Base-by-base conservation (phyloP, 179 eudicot species). In the Carnegiea gigantea region DNA sequence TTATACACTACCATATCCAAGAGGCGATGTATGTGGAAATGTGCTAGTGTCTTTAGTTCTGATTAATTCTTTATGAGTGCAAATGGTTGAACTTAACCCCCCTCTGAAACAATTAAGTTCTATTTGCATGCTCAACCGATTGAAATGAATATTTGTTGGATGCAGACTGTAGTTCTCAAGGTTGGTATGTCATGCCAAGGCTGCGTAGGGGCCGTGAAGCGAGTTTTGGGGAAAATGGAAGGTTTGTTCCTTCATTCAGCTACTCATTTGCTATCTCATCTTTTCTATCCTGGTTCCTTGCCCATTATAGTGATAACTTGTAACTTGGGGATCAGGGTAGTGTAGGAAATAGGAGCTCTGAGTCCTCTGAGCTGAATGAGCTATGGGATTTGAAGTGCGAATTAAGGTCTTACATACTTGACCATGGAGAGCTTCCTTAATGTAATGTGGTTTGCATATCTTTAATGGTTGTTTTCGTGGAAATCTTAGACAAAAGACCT, bases 121-220 rank as follows among this genome's bases (percentile, higher is more conserved):
- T 73, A 10, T 73, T 3, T 73, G 17, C 10, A 7, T 49, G 51
- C 6, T 46, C 46, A 64, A 78, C 43, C 78, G 33, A 78, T 20
- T 84, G n/a, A 68, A 44, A 67, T 54, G 53, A 44, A 11, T 70
- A 0, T 68, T 12, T 68, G 73, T 54, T 36, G 78, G 46, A 1
- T 81, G 90, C 91, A 93, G 98, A 93, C 93, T 82, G 92, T 91
- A 80, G 93, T 89, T 62, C 98, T 93, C 81, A 92, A 90, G 87
- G 98, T 94, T 86, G 88, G 84, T 83, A 94, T 94, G 98, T 87
- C 98, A 74, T 94, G 98, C 81, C 82, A 88, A 85, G 98, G 98
- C 70, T 94, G 98, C 57, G 89, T 86, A 28, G 98, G 98, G 23
- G 98, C 98, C 4, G 98, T 94, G 78, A 86, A 90, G 85, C 86